These are phyloP conservation scores for Alternaria brassicae DNA, from an alignment of 2,329 filamentous ascomycete genomes.

Conservation along the genomic window DNA sequence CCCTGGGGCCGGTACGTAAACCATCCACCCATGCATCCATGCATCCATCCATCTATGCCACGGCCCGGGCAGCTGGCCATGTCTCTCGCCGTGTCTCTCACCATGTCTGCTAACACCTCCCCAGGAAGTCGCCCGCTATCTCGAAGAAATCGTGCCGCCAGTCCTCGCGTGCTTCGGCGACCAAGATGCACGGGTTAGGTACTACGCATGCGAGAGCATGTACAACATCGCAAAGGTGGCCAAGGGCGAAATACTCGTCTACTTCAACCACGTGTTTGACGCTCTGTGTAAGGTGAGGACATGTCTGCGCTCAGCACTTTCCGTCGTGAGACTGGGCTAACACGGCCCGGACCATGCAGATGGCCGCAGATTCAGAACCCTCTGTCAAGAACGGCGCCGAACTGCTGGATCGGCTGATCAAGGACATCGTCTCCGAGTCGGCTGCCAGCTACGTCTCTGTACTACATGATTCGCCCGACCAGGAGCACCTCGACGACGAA, in stretches of 20 bases:
- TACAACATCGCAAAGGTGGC: slow-evolving; percentile 99
- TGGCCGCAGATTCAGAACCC: slow-evolving; percentile 93
- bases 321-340: slow-evolving; percentile 24
- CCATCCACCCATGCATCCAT: too few relatives aligned
- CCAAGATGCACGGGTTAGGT: slow-evolving; percentile 94
- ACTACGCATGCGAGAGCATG: slow-evolving; percentile 99
- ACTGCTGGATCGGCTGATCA: slow-evolving; percentile 89
- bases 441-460: slow-evolving; percentile 94
- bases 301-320: not conserved
- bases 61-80: too few relatives aligned
- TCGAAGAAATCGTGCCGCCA: slow-evolving; percentile 92
- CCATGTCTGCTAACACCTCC: slow-evolving; percentile 24
- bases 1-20: slow-evolving; percentile 80
- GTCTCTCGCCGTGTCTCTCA: too few relatives aligned
- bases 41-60: too few relatives aligned
- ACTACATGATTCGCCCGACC: slow-evolving; percentile 68
- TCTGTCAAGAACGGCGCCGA: slow-evolving; percentile 99
- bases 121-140: slow-evolving; percentile 88
- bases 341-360: slow-evolving; percentile 57
- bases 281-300: slow-evolving; percentile 83
- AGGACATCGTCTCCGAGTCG: slow-evolving; percentile 95
- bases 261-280: slow-evolving; percentile 99
- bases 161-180: slow-evolving; percentile 97
- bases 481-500: slow-evolving; percentile 45
- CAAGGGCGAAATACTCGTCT: slow-evolving; percentile 94